Conservation (phyloP, 2,329 filamentous ascomycete species). For the Claviceps sp. region DNA sequence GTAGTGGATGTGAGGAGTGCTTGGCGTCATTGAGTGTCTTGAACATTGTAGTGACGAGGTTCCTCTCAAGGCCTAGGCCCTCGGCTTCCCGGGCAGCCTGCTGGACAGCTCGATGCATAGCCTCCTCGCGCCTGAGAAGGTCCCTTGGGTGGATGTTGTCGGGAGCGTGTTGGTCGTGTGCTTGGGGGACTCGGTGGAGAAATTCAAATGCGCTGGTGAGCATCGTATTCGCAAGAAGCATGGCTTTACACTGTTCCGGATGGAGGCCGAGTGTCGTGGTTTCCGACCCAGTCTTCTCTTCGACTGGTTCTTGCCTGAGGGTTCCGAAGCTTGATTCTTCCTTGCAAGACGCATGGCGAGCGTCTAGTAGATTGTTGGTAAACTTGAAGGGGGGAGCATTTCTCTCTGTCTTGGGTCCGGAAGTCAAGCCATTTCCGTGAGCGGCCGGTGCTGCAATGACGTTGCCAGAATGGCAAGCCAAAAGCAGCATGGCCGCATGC, state of each 20-base stretch:
- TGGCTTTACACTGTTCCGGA: neutral
- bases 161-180: neutral
- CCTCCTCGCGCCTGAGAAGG: neutral
- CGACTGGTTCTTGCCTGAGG: neutral
- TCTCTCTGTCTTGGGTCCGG: neutral
- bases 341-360: neutral
- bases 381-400: neutral
- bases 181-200: neutral
- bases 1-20: neutral
- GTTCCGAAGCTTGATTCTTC: neutral
- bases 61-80: neutral
- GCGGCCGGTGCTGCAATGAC: neutral
- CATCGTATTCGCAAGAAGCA: neutral
- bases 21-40: neutral
- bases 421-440: neutral
- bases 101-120: neutral
- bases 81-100: neutral
- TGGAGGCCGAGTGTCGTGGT: neutral
- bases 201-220: neutral
- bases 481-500: conserved; percentile 1
- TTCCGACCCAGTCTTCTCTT: neutral
- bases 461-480: conserved; percentile 2
- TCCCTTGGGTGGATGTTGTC: neutral
- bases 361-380: neutral
- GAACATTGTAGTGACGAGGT: neutral